Base-by-base conservation (phyloP, 768 basidiomycete species). In the Lactifluus echinatus region DNA sequence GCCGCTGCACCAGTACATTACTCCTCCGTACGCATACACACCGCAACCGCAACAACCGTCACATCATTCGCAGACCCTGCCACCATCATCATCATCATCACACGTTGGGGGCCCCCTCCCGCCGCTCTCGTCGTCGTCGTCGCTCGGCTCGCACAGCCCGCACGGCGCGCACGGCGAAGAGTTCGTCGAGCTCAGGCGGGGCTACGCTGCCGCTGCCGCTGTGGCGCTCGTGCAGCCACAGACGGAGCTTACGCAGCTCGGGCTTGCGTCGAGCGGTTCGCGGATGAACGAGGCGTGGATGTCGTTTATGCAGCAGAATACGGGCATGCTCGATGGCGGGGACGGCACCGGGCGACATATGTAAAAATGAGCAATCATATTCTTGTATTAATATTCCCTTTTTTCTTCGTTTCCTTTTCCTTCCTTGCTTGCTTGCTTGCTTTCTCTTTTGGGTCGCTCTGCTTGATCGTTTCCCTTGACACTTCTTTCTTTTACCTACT, bases 301-400 rank as follows among this genome's bases (percentile, higher is more conserved):
- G 53, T 77, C 76, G 28, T 83, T 84, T 63, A 80, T 84, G 79
- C 76, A 78, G 24, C 79, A 82, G 23, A 77, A 82, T 53, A 79
- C 77, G 8, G 78, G 80, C 2, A 71, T 74, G 59, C 66, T 77
- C 31, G 74, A 73, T 57, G 63, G 61, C 8, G 34, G 39, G 21
- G 46, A 23, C 17, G 37, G 37, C 17, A 39, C 23, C 14, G 29
- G 29, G 28, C 37, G 34, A 40, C 50, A 40, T 21, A 14, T 48
- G 21, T 46, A 17, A 51, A 39, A 51, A 39, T 23, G 26, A 4
- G 5, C 31, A 31, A 4, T 31, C 31, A 31, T 31, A 5, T n/a
- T n/a, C n/a, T n/a, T n/a, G n/a, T n/a, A n/a, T n/a, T 10, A 5
- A 31, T 31, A 5, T n/a, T 42, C 26, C 26, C 24, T 31, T 36